Base-by-base conservation (phyloP, 352 stramenopile species). In the Pythium phragmiticola region DNA sequence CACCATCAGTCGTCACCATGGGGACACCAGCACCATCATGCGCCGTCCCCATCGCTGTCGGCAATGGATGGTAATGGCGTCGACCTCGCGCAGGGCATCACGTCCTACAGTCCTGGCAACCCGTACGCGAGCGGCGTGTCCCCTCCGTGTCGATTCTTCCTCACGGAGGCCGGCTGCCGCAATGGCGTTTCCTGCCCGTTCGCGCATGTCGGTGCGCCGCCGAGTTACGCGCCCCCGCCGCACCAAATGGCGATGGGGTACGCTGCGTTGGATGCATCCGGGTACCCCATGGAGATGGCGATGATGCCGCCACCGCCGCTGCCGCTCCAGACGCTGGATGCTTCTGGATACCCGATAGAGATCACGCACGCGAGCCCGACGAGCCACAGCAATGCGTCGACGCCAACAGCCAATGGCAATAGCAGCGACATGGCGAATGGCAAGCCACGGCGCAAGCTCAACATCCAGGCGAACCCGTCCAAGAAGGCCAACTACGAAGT, bases 391-490 rank as follows among this genome's bases (percentile, higher is more conserved):
- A 63, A 53, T 28, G 56, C 45, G 43, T 63, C 56, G 21, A 62
- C 48, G 42, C 42, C 61, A 5, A 62, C 48, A 33, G 45, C 53
- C 13, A 50, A 60, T 36, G 37, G 53, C 21, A 28, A 41, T 36
- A n/a, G 57, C 45, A 56, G 41, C 41, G 34, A 64, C 26, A 33
- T n/a, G 28, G 28, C 36, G 43, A 57, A 50, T 51, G 34, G 19
- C 6, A 69, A 64, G 16, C 60, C 70, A 0, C 68, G 79, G 21
- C 65, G 72, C 33, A 76, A 76, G 46, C 57, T 90, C 33, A 78
- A 89, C 46, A 88, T 90, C 50, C 80, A 90, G 59, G 70, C 78
- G 39, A 90, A 92, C 33, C 75, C 78, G 37, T 76, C 74, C 23
- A 88, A 85, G 59, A 84, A 80, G 21, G 65, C 60, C n/a, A 82